Evolutionary conservation across 768 basidiomycete species (phyloP).

Genomic region (Leucocoprinus sp.): DNA sequence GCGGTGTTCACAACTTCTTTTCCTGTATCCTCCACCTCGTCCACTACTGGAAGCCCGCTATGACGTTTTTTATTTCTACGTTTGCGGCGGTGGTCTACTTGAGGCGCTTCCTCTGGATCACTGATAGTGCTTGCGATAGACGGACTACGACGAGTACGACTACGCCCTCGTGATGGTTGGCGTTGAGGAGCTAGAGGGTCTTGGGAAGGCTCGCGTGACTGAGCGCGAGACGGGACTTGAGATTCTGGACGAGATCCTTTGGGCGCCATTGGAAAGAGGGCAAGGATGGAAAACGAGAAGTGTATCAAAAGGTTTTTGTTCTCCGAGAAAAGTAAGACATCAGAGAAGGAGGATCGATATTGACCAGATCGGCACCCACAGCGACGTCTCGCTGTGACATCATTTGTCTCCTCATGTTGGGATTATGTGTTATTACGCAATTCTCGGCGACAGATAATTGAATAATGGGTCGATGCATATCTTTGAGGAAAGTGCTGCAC

Average conservation of each 20-base stretch:
- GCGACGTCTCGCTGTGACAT: no score
- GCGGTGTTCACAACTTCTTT: slow-evolving; percentile 1
- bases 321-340: no score
- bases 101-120: slow-evolving; percentile 5
- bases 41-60: slow-evolving; percentile 14
- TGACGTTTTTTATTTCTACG: slow-evolving; percentile 10
- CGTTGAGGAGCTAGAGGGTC: neutral
- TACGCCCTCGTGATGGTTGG: slow-evolving; percentile 13
- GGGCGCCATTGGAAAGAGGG: neutral
- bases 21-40: slow-evolving; percentile 14
- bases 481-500: no score
- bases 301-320: no score
- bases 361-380: no score
- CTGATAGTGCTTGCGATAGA: slow-evolving; percentile 8
- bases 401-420: no score
- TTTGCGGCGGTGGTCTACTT: slow-evolving; percentile 9
- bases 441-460: no score
- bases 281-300: no score
- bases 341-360: no score
- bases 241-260: neutral
- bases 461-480: no score
- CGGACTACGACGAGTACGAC: slow-evolving; percentile 12
- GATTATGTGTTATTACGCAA: no score
- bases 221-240: slow-evolving; percentile 5
- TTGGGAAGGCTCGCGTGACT: slow-evolving; percentile 7